These are phyloP conservation scores for Plantago coronopus DNA, from an alignment of 305 asterid species.

Conservation along the genomic window DNA sequence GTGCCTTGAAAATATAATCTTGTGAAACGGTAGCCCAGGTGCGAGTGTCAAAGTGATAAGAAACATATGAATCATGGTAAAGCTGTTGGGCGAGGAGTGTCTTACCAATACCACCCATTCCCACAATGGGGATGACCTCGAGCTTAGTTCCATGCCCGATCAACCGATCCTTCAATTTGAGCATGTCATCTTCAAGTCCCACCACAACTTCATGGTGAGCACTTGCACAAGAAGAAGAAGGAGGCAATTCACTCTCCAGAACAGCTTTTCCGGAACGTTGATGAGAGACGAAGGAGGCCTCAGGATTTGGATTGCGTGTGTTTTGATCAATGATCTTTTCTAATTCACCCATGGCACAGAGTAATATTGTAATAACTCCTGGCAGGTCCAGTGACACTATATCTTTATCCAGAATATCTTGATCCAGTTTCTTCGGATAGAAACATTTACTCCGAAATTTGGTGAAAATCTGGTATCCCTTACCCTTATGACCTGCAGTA, in stretches of 20 bases:
- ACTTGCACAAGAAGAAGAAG: neutral
- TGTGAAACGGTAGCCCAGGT: constrained; percentile 8
- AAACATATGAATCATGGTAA: neutral
- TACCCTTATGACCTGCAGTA: neutral
- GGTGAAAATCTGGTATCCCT: neutral
- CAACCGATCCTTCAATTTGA: neutral
- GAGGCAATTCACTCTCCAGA: neutral
- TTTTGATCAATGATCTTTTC: too few relatives aligned
- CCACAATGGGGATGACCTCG: neutral
- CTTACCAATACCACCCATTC: constrained; percentile 6
- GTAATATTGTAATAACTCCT: too few relatives aligned
- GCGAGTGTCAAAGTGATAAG: neutral
- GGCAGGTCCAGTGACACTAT: too few relatives aligned
- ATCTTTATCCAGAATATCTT: too few relatives aligned
- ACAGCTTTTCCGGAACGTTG: neutral
- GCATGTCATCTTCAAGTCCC: neutral
- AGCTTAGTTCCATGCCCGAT: neutral
- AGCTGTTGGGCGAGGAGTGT: neutral
- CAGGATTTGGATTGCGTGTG: neutral
- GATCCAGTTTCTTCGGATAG: too few relatives aligned
- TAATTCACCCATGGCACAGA: too few relatives aligned
- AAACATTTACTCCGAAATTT: too few relatives aligned
- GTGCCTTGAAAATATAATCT: constrained; percentile 7
- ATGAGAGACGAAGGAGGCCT: neutral
- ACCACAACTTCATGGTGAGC: neutral